Evolutionary conservation across 2,329 filamentous ascomycete species (phyloP), one percentile per base, ranked within the genome.

Genomic region (Seiridium unicorne): DNA sequence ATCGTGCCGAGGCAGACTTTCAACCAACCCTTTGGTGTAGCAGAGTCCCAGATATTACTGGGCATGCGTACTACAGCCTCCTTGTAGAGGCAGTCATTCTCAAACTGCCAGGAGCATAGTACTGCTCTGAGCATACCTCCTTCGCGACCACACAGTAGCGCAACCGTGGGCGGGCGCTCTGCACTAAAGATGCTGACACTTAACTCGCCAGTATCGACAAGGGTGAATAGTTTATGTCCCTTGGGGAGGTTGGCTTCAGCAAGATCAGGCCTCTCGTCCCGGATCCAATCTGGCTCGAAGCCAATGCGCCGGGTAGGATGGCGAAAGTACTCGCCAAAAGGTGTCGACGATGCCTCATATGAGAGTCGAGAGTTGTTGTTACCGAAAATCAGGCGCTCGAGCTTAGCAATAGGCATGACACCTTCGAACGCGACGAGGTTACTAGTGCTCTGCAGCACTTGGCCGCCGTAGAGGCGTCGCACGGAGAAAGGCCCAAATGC

Each of bases 191-290:
- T 62, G 10, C 66, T 70, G 8, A 73, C 72, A 26, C 61, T 68
- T 63, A 72, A 61, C 11, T 67, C 66, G 34, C 69, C 70, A 10
- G 70, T 72, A 55, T 73, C 70, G 2, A 74, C 66, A 3, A 74
- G 62, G 0, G 70, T 74, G 61, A 74, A 74, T 3, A 70, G 57
- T 35, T 62, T 62, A 55, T 70, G 64, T 3, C 62, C 63, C 42
- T 46, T 49, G n/a, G 66, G 65, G 11, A 68, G 44, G 26, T 42
- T 38, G 7, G 44, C 47, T n/a, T 55, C 44, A 10, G 55, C 59
- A 2, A 46, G 44, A 7, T 49, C 13, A 10, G 57, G 51, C 32
- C 57, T 11, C 46, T 60, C 6, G 40, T 51, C 36, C 7, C 44
- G 18, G 54, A 63, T 60, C 61, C 61, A 64, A n/a, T 57, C 49